These are phyloP conservation scores for Fraxinus americana DNA, from an alignment of 257 asterid species.

Conservation along the genomic window DNA sequence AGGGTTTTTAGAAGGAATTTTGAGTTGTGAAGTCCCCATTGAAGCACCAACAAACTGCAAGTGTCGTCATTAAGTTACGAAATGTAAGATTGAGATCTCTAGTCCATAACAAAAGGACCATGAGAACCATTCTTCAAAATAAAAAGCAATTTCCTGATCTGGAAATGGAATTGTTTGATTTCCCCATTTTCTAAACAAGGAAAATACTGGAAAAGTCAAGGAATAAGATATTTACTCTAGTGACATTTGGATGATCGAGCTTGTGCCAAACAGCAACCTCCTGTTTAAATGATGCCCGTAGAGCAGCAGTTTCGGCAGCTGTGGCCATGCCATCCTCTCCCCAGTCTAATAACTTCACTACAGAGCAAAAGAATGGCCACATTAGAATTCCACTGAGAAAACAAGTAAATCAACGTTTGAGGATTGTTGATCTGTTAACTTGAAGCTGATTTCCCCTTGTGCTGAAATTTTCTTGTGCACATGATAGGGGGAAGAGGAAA, in stretches of 20 bases:
- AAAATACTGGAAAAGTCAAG: slow-evolving; percentile 12
- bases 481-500: neutral
- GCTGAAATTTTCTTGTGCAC: neutral
- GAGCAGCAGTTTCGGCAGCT: slow-evolving; percentile 71
- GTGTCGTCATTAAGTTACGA: neutral
- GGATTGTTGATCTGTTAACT: neutral
- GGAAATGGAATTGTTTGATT: neutral
- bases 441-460: neutral
- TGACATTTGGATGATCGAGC: slow-evolving; percentile 81
- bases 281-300: slow-evolving; percentile 74
- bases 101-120: too few relatives aligned
- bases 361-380: slow-evolving; percentile 15
- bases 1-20: slow-evolving; percentile 85
- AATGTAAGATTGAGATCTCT: neutral
- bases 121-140: neutral
- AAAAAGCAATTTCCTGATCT: neutral
- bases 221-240: slow-evolving; percentile 37
- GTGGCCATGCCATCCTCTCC: slow-evolving; percentile 88
- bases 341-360: slow-evolving; percentile 90
- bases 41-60: slow-evolving; percentile 89
- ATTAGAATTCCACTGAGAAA: neutral
- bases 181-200: neutral
- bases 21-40: slow-evolving; percentile 91
- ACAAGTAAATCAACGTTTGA: neutral
- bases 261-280: slow-evolving; percentile 90